These are phyloP conservation scores for Pyrenochaeta sp. DNA, from an alignment of 2,329 filamentous ascomycete genomes.

Conservation along the genomic window DNA sequence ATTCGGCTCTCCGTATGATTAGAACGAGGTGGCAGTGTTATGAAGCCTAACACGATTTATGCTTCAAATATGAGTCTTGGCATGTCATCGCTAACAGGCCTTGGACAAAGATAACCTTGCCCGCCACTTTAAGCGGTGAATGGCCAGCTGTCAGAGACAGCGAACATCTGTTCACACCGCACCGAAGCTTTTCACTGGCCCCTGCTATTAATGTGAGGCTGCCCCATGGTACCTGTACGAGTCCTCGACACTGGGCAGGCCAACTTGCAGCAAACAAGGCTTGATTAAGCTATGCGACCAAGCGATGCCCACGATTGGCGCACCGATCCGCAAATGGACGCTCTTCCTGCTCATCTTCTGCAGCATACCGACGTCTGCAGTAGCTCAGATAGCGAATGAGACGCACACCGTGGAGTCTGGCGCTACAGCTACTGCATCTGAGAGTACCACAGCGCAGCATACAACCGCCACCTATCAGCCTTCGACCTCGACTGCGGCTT, in stretches of 20 bases:
- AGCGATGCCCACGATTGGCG: slow-evolving; percentile 52
- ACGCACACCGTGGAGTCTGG: slow-evolving; percentile 28
- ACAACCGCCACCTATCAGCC: slow-evolving; percentile 15
- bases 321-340: slow-evolving; percentile 48
- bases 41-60: neutral
- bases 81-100: neutral
- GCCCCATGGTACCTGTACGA: slow-evolving; percentile 19
- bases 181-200: slow-evolving; percentile 5
- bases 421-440: slow-evolving; percentile 37
- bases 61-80: neutral
- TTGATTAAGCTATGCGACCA: slow-evolving; percentile 48
- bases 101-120: neutral
- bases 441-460: slow-evolving; percentile 30
- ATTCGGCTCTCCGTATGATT: too few species aligned
- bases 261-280: slow-evolving; percentile 31
- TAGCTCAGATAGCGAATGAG: slow-evolving; percentile 45
- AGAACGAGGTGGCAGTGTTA: too few species aligned
- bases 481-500: slow-evolving; percentile 15
- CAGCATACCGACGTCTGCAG: slow-evolving; percentile 37
- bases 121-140: neutral
- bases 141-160: slow-evolving; percentile 3
- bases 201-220: slow-evolving; percentile 16
- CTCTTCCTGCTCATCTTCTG: slow-evolving; percentile 44
- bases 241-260: slow-evolving; percentile 17
- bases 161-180: slow-evolving; percentile 32